Conservation (phyloP, 257 asterid species). For the Solanum pennellii region DNA sequence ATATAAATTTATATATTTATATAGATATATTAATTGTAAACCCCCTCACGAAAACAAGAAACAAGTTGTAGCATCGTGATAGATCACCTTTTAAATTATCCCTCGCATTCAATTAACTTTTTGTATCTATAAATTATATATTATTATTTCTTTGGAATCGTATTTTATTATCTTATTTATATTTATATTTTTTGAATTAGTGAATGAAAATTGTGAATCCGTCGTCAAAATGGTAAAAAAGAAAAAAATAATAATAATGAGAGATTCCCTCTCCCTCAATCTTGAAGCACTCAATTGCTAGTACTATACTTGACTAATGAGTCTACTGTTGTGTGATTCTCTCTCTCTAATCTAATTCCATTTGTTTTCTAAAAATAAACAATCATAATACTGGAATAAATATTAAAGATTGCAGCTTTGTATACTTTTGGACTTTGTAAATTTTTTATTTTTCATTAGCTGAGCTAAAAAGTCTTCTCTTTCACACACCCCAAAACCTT, state of each 20-base stretch:
- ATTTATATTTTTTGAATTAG: rapidly evolving
- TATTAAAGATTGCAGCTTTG: constrained; percentile 27
- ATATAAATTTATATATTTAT: too few species aligned
- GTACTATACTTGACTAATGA: neutral
- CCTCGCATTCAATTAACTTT: too few species aligned
- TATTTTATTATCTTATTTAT: too few species aligned
- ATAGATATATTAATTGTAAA: too few species aligned
- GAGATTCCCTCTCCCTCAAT: neutral
- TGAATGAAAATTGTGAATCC: too few species aligned
- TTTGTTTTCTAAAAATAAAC: neutral
- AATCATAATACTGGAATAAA: constrained; percentile 3
- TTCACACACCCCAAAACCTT: constrained; percentile 41
- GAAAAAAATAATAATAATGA: neutral
- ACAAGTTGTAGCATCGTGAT: too few species aligned
- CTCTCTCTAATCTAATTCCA: neutral
- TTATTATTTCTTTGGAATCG: rapidly evolving
- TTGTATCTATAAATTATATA: too few species aligned
- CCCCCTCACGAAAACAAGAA: too few species aligned
- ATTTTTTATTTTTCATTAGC: constrained; percentile 3
- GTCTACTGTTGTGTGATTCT: neutral
- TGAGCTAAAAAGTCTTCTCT: constrained; percentile 48
- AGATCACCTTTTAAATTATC: too few species aligned
- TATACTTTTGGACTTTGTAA: constrained; percentile 20
- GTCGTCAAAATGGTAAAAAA: neutral
- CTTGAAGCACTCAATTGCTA: neutral